Evolutionary conservation across 2,329 filamentous ascomycete species (phyloP), one percentile per base, ranked within the genome.

Genomic region (Cladosporium velox): DNA sequence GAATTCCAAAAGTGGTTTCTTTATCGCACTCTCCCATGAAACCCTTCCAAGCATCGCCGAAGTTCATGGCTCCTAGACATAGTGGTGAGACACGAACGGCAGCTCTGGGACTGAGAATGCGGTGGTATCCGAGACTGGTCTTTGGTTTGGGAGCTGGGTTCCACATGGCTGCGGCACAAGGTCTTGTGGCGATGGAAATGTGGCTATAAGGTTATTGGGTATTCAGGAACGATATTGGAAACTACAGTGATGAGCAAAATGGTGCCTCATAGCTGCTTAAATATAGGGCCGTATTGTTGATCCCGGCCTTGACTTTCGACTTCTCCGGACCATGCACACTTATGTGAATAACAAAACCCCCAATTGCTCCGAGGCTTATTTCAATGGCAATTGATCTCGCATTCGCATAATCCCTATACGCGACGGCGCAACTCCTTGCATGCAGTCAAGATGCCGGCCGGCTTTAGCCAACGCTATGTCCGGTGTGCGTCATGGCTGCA

Each of bases 1-100:
- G 72, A 4, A 85, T 78, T 32, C 75, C 77, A 67, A 83, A 84
- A 0, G 78, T 72, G 0, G 76, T 78, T 38, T 83, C 80, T 65
- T 74, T 74, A 65, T 59, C 66, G 64, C 68, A 70, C 41, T 65
- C 64, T 26, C 73, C 72, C 70, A 72, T 73, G 65, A 72, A 70
- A 1, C 24, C 28, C 32, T 72, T 72, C 83, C 83, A 85, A 1
- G 80, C 78, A 34, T 83, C 78, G 11, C 84, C 84, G 67, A 86
- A 84, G 70, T 82, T 85, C 83, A 86, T 86, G 0, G 79, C 78
- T 24, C 84, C 84, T 1, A 86, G 77, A 64, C 83, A 85, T 70
- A 86, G 73, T 28, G 84, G 83, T 26, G 79, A 83, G 32, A 86
- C 84, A 57, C 80, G 79, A 4, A 85, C 77, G 15, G 77, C 79